Evolutionary conservation across 2,329 filamentous ascomycete species (phyloP).

Genomic region (Aspergillus sp.): DNA sequence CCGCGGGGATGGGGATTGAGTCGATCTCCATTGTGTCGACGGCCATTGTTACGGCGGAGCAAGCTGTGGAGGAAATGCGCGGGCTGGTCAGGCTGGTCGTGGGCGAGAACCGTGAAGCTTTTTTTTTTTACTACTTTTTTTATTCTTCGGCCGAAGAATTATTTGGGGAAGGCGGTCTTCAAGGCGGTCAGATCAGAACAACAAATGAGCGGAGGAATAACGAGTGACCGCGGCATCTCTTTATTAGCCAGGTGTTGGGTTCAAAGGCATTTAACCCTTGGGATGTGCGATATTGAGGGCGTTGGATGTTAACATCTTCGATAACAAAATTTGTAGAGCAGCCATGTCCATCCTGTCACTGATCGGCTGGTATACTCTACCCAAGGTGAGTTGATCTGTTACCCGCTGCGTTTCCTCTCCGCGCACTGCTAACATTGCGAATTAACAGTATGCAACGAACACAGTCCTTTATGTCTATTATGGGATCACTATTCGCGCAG

Average conservation of each 20-base stretch:
- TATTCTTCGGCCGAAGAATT: constrained; percentile 7
- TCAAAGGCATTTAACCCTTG: not conserved
- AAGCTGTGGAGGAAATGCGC: constrained; percentile 8
- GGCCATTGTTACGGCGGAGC: constrained; percentile 31
- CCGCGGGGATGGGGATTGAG: constrained; percentile 20
- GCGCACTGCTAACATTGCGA: constrained; percentile 10
- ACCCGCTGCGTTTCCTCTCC: not conserved
- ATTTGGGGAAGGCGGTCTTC: constrained; percentile 15
- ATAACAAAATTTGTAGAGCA: not conserved
- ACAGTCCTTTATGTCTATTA: constrained; percentile 83
- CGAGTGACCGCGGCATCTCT: not conserved
- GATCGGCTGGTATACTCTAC: constrained; percentile 62
- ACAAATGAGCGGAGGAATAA: not conserved
- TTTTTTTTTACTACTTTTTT: constrained; percentile 28
- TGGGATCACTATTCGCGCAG: constrained; percentile 82
- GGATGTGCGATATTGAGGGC: not conserved
- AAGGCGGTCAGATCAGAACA: constrained; percentile 13
- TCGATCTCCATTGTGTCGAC: constrained; percentile 43
- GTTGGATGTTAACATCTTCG: not conserved
- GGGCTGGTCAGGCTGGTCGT: not conserved
- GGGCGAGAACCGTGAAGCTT: constrained; percentile 21
- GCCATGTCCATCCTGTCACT: constrained; percentile 53
- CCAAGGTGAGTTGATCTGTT: constrained; percentile 49
- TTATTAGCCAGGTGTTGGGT: not conserved
- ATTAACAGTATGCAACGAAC: constrained; percentile 69